Percentiles rank a stretch among this genome's conserved stretches.
Conservation (phyloP, 352 stramenopile species). For the Globisporangium alternatum region DNA sequence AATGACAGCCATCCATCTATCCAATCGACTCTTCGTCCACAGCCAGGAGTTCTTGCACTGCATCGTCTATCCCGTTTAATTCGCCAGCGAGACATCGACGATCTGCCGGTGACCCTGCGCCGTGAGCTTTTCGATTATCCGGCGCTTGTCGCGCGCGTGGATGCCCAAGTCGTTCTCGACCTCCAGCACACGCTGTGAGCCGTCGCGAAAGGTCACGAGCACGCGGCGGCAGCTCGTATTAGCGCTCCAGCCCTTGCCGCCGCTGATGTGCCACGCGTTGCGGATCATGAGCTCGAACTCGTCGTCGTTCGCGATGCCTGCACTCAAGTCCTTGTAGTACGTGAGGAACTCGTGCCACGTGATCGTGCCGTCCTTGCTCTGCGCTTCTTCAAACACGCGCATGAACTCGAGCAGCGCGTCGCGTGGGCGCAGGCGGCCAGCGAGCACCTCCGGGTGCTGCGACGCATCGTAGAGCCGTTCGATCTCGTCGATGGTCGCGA, state of each 20-base stretch:
- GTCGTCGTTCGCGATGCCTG: conserved; percentile 76
- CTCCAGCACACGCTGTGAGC: conserved; percentile 63
- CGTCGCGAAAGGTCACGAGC: conserved; percentile 66
- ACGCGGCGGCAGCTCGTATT: conserved; percentile 77
- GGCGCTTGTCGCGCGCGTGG: conserved; percentile 35
- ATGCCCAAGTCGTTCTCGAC: conserved; percentile 74
- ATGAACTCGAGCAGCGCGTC: conserved; percentile 85
- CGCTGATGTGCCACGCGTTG: conserved; percentile 86
- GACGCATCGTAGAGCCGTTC: conserved; percentile 69
- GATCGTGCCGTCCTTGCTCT: conserved; percentile 46
- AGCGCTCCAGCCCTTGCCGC: conserved; percentile 64
- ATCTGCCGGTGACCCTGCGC: conserved; percentile 52
- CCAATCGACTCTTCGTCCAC: conserved; percentile 1
- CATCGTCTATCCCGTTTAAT: conserved; percentile 12
- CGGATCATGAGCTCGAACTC: conserved; percentile 86
- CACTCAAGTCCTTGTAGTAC: conserved; percentile 90
- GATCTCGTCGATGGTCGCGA: conserved; percentile 68
- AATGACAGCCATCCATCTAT: neutral
- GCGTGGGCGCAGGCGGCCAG: conserved; percentile 46
- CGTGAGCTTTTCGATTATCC: conserved; percentile 51
- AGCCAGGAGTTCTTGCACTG: neutral
- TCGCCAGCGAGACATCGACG: conserved; percentile 48
- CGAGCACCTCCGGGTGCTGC: conserved; percentile 81
- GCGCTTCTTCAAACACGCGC: conserved; percentile 56
- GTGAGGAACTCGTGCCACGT: conserved; percentile 84